Percentiles rank a stretch among this genome's conserved stretches.
Conservation (phyloP, 2,329 filamentous ascomycete genomes). For the Lachnellula subtilissima region DNA sequence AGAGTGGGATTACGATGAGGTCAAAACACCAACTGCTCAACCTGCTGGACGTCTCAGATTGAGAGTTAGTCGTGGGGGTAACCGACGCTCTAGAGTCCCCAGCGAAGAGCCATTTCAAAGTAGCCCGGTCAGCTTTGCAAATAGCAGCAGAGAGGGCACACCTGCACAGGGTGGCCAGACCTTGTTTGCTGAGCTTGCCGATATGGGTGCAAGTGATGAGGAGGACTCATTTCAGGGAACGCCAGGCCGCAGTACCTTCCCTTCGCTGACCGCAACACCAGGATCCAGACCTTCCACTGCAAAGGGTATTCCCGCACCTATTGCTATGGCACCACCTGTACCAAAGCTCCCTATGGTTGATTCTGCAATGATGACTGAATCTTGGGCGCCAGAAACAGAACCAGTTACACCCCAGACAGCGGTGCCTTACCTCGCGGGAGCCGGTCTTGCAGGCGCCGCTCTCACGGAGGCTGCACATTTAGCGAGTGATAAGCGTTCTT, state of each 20-base stretch:
- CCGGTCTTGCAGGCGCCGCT: slow-evolving; percentile 16
- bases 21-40: slow-evolving; percentile 58
- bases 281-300: slow-evolving; percentile 24
- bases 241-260: slow-evolving; percentile 45
- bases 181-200: slow-evolving; percentile 84
- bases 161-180: slow-evolving; percentile 61
- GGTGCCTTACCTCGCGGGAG: slow-evolving; percentile 16
- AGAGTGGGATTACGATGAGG: slow-evolving; percentile 61
- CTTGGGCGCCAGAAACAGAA: slow-evolving; percentile 40
- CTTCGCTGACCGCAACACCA: slow-evolving; percentile 41
- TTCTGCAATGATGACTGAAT: slow-evolving; percentile 56
- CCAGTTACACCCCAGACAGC: slow-evolving; percentile 17
- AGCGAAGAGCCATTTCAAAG: slow-evolving; percentile 57
- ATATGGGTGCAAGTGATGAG: slow-evolving; percentile 68
- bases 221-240: slow-evolving; percentile 55
- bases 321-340: slow-evolving; percentile 45
- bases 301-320: slow-evolving; percentile 37
- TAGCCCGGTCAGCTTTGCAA: slow-evolving; percentile 54
- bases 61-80: slow-evolving; percentile 60
- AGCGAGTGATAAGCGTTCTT: slow-evolving; percentile 13
- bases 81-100: slow-evolving; percentile 54
- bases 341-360: slow-evolving; percentile 53
- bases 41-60: slow-evolving; percentile 67
- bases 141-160: slow-evolving; percentile 45
- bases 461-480: slow-evolving; percentile 12